Base-by-base conservation (phyloP, 2,329 filamentous ascomycete species). In the Colletotrichum sojae region DNA sequence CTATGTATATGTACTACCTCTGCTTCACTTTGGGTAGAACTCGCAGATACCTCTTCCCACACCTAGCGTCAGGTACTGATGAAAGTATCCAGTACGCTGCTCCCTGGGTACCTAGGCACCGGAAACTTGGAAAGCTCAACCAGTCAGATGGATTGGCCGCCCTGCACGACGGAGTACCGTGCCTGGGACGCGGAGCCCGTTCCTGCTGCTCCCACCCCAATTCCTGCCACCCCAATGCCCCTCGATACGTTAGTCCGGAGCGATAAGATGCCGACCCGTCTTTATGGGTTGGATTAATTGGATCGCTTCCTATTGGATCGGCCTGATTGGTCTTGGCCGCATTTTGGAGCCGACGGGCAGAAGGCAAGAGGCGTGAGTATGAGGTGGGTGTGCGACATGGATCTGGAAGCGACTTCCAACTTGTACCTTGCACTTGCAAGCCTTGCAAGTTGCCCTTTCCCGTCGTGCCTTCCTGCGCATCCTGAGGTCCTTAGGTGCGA, bases 231-330 rank as follows among this genome's bases (percentile, higher is more conserved):
- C 20, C 31, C 39, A 43, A 6, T 16, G 20, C 13, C 13, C 31
- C 4, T 25, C 22, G n/a, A 12, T 20, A 20, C 10, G 20, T 13
- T 60, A 56, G 55, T 66, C 66, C 51, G 55, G 55, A 55, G 66
- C 66, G 51, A 61, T 31, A 40, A 52, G 55, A 39, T 69, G 51
- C 62, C 62, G 51, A 66, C 27, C 56, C 62, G 62, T 56, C 51
- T 56, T 46, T 52, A 51, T 31, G 25, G 43, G 20, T 43, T 49
- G 61, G 39, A 66, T 39, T 57, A 6, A 60, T 65, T 69, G 66
- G 66, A 51, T 66, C 62, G 36, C 66, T 52, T 66, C 66, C 43
- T 54, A 69, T 52, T 60, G 55, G 62, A 51, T 66, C 66, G 62
- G 55, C 49, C 45, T 60, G 27, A 36, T 55, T 55, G 22, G 39